Evolutionary conservation across 352 stramenopile species (phyloP).

Genomic region (Thalassiosira hispida): DNA sequence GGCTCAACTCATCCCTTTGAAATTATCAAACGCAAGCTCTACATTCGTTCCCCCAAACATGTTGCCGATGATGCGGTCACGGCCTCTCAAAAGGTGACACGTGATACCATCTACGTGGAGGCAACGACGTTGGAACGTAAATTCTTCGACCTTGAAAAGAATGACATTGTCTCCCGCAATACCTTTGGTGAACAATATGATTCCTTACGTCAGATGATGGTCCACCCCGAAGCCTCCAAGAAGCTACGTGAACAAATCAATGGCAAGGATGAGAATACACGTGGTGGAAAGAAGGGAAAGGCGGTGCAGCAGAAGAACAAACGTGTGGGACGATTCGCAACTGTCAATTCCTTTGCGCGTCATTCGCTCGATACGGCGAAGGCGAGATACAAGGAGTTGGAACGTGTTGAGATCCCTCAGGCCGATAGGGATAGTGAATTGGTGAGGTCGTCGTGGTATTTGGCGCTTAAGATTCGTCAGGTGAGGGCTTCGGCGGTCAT

Average conservation of each 20-base stretch:
- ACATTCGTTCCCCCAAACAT: slow-evolving; percentile 88
- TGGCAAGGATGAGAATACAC: slow-evolving; percentile 26
- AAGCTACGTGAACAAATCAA: slow-evolving; percentile 46
- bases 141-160: slow-evolving; percentile 80
- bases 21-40: slow-evolving; percentile 89
- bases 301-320: slow-evolving; percentile 40
- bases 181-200: slow-evolving; percentile 26
- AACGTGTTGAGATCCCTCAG: slow-evolving; percentile 5
- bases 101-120: slow-evolving; percentile 85
- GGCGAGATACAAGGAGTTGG: slow-evolving; percentile 1
- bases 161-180: slow-evolving; percentile 11
- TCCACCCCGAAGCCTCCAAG: slow-evolving; percentile 40
- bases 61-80: slow-evolving; percentile 88
- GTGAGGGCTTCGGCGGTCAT: slow-evolving; percentile 2
- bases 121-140: slow-evolving; percentile 85
- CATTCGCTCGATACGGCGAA: slow-evolving; percentile 20
- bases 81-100: slow-evolving; percentile 84
- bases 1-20: slow-evolving; percentile 74
- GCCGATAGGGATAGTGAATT: slow-evolving; percentile 5
- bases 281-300: slow-evolving; percentile 1
- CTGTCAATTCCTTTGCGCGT: slow-evolving; percentile 37
- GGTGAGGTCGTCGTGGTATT: slow-evolving; percentile 4
- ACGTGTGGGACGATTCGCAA: slow-evolving; percentile 26
- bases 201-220: slow-evolving; percentile 42
- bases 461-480: slow-evolving; percentile 26